Evolutionary conservation across 495 filamentous ascomycete species (phyloP).

Genomic region (Parachaetomium inaequale): DNA sequence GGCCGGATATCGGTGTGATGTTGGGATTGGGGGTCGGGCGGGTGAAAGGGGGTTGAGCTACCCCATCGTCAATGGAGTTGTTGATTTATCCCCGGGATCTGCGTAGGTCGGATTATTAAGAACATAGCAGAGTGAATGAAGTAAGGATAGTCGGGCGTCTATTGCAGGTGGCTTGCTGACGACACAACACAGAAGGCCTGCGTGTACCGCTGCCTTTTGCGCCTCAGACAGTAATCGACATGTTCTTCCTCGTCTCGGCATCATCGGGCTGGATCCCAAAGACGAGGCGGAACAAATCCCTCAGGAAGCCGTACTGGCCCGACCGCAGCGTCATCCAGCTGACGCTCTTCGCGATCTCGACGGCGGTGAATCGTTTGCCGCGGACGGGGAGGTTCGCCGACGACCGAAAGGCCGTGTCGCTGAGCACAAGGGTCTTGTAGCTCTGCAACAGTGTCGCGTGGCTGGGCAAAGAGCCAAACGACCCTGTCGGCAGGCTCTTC

Average conservation of each 20-base stretch:
- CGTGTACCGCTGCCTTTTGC: not conserved
- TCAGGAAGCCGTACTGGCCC: constrained; percentile 64
- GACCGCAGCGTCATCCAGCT: constrained; percentile 59
- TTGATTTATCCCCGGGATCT: no score
- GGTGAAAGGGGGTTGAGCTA: no score
- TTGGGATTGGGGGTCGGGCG: not conserved
- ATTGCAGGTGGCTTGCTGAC: no score
- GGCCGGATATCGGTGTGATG: not conserved
- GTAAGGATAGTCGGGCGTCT: not conserved
- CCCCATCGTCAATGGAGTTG: no score
- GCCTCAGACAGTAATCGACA: constrained; percentile 43
- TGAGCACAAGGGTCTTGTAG: constrained; percentile 72
- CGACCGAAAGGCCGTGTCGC: constrained; percentile 61
- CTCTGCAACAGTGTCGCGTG: constrained; percentile 67
- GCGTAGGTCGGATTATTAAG: not conserved
- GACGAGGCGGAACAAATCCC: constrained; percentile 77
- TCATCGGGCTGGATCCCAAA: constrained; percentile 81
- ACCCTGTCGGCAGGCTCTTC: constrained; percentile 67
- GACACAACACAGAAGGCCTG: not conserved
- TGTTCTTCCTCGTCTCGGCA: constrained; percentile 52
- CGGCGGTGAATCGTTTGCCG: constrained; percentile 57
- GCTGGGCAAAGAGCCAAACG: constrained; percentile 69
- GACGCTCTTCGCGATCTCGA: constrained; percentile 72
- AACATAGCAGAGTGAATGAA: not conserved
- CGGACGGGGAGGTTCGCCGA: constrained; percentile 51